These are phyloP conservation scores for Hemileia vastatrix DNA, from an alignment of 1,284 basidiomycete genomes.

Conservation along the genomic window DNA sequence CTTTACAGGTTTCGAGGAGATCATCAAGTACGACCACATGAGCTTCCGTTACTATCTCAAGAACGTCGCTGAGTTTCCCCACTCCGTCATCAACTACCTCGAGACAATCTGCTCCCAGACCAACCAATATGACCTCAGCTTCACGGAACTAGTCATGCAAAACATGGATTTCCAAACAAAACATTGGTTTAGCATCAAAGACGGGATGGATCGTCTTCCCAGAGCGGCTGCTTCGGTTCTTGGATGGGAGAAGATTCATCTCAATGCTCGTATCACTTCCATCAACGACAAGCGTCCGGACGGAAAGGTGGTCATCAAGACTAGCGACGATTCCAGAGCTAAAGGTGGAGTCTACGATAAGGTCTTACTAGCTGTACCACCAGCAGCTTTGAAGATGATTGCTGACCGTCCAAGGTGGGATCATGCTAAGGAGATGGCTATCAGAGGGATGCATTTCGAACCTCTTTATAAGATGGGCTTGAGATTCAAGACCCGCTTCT, in stretches of 20 bases:
- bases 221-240: background rate
- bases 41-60: background rate
- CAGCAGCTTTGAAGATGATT: background rate
- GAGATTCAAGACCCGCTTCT: background rate
- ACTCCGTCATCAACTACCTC: background rate
- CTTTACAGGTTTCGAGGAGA: background rate
- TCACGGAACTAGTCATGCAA: background rate
- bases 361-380: background rate
- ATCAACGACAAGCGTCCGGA: background rate
- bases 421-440: background rate
- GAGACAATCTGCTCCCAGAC: background rate
- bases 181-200: background rate
- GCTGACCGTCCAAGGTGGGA: background rate
- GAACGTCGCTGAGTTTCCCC: background rate
- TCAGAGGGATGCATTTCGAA: background rate
- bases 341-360: background rate
- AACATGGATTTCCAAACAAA: background rate
- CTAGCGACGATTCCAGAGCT: background rate
- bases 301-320: background rate
- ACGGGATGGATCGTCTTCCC: background rate
- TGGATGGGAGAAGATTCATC: background rate
- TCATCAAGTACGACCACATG: background rate
- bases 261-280: background rate
- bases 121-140: background rate
- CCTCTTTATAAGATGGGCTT: background rate